Conservation (phyloP, 176 grass and related monocot species). For the Juncus effusus region DNA sequence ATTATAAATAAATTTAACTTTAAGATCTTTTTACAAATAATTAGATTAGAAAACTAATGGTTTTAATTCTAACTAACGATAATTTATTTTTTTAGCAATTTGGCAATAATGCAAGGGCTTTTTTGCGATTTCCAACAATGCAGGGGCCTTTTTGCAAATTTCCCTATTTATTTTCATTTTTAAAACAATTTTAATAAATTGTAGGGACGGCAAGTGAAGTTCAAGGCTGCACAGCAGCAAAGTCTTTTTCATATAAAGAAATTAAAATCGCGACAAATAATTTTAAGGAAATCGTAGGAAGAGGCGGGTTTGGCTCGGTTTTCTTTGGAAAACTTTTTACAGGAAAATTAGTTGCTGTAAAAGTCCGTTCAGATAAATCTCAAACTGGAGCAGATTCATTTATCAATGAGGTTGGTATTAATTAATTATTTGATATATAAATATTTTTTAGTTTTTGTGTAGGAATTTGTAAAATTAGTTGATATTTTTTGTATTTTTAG, state of each 20-base stretch:
- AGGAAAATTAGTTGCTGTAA: slow-evolving; percentile 38
- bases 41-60: no score
- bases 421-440: neutral
- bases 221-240: slow-evolving; percentile 23
- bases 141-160: no score
- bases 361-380: slow-evolving; percentile 38
- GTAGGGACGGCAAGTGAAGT: slow-evolving; percentile 20
- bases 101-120: no score
- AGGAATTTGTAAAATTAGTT: neutral
- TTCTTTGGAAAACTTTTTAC: slow-evolving; percentile 33
- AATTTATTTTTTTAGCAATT: no score
- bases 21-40: no score
- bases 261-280: slow-evolving; percentile 38
- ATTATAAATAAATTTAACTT: no score
- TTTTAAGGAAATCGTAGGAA: slow-evolving; percentile 37
- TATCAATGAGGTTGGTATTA: slow-evolving; percentile 36
- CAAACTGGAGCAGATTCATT: slow-evolving; percentile 38
- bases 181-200: neutral
- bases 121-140: no score
- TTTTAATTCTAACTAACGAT: no score
- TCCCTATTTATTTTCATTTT: no score
- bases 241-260: slow-evolving; percentile 33
- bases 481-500: slow-evolving; percentile 18
- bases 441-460: neutral
- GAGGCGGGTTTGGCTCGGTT: slow-evolving; percentile 35